Percentiles rank a stretch among this genome's conserved stretches.
These are phyloP conservation scores for Coix lacrymajobi DNA, from an alignment of 176 grass and related monocot species.

Conservation along the genomic window DNA sequence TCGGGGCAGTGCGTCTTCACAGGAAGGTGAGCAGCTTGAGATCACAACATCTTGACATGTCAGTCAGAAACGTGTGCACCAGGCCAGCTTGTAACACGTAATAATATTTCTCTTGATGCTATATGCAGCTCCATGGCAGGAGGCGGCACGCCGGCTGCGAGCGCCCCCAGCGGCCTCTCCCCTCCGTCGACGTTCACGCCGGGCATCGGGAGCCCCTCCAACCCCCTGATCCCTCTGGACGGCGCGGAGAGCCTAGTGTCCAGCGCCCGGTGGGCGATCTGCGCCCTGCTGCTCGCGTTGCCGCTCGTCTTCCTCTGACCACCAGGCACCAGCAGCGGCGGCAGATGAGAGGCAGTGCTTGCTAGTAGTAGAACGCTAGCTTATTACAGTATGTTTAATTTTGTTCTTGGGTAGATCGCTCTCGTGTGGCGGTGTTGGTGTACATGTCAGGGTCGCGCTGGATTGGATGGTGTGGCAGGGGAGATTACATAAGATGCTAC, in stretches of 20 bases:
- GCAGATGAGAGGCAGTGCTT: not conserved
- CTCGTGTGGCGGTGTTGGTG: not conserved
- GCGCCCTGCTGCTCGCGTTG: constrained; percentile 14
- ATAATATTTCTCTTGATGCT: not conserved
- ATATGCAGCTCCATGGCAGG: constrained; percentile 37
- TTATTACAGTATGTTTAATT: constrained; percentile 1
- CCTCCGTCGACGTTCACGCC: constrained; percentile 43
- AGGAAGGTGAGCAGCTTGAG: constrained; percentile 47
- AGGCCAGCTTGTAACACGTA: not conserved
- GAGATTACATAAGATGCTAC: not conserved
- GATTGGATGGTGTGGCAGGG: not conserved
- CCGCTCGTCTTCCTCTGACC: constrained; percentile 33
- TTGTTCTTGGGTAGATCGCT: not conserved
- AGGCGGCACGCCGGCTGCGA: constrained; percentile 30
- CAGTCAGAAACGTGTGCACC: not conserved
- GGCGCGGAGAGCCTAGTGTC: constrained; percentile 7
- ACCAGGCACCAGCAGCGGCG: not conserved
- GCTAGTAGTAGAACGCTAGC: not conserved
- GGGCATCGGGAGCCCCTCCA: constrained; percentile 7
- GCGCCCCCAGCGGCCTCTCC: constrained; percentile 23
- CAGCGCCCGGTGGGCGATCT: constrained; percentile 23
- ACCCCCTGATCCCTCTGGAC: constrained; percentile 10
- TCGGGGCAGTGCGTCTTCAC: constrained; percentile 73
- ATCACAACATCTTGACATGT: too few relatives aligned
- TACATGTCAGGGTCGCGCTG: constrained; percentile 10